A percentile compares a stretch with the other conserved stretches of the same genome.
Evolutionary conservation across 495 filamentous ascomycete genomes (phyloP).

Genomic region (Lasiosphaeria miniovina): DNA sequence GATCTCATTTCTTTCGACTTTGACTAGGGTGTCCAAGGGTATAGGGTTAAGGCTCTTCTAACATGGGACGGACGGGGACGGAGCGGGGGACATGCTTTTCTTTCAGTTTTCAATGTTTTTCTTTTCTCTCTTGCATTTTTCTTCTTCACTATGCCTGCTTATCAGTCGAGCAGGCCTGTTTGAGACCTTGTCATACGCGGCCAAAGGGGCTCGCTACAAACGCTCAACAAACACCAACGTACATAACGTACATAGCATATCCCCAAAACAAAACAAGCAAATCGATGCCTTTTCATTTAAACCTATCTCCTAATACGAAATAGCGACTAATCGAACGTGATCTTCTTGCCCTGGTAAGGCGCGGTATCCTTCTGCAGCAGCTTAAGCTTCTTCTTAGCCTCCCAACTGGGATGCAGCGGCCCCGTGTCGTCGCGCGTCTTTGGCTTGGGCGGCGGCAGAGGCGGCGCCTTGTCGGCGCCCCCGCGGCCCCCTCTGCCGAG

Average conservation of each 20-base stretch:
- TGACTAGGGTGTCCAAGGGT: too few species aligned
- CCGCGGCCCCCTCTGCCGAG: slow-evolving; percentile 5
- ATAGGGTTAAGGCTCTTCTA: too few species aligned
- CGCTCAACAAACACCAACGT: too few species aligned
- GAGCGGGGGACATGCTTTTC: too few species aligned
- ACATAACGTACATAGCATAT: background rate
- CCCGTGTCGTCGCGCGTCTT: slow-evolving; percentile 60
- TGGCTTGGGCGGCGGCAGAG: slow-evolving; percentile 18
- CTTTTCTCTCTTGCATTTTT: too few species aligned
- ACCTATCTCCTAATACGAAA: background rate
- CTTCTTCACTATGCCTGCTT: too few species aligned
- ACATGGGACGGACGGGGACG: too few species aligned
- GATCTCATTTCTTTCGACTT: too few species aligned
- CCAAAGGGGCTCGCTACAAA: too few species aligned
- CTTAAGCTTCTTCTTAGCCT: slow-evolving; percentile 82
- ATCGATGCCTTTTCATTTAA: background rate
- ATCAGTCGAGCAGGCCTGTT: too few species aligned
- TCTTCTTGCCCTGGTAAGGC: slow-evolving; percentile 82
- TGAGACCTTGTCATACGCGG: too few species aligned
- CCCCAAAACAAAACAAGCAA: background rate
- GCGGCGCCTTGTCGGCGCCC: background rate
- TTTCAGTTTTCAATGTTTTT: too few species aligned
- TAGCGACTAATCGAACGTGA: slow-evolving; percentile 69
- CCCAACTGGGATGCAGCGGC: slow-evolving; percentile 88
- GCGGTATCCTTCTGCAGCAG: slow-evolving; percentile 57